Percentiles rank a stretch among this genome's conserved stretches.
phyloP scores from a whole-genome alignment of 169 alveolate species.

The Cryptosporidium sp. region DNA sequence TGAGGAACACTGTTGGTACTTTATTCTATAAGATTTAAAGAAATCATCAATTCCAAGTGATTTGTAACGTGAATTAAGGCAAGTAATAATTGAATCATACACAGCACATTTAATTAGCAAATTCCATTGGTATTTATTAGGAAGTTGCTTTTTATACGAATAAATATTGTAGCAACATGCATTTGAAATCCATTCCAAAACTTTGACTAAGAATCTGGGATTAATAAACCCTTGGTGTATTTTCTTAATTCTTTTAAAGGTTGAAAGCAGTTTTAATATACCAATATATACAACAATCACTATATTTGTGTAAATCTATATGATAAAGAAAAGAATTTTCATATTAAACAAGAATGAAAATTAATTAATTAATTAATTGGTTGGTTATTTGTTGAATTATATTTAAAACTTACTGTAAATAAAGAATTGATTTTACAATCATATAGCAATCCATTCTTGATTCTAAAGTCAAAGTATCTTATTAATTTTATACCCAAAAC shows the following conservation, averaged over 20 bases:
- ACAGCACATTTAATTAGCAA: conserved; percentile 47
- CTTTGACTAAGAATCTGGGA: conserved; percentile 33
- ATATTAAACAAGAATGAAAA: no score
- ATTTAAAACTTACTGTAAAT: conserved; percentile 44
- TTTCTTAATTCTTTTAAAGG: conserved; percentile 59
- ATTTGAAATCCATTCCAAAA: conserved; percentile 65
- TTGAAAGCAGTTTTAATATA: conserved; percentile 13
- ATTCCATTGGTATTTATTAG: conserved; percentile 21
- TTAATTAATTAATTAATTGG: neutral
- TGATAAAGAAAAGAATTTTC: neutral
- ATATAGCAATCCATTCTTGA: conserved; percentile 33
- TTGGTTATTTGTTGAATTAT: neutral
- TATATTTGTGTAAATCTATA: conserved; percentile 57
- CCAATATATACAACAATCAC: conserved; percentile 35
- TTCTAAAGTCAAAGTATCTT: conserved; percentile 51
- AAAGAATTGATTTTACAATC: conserved; percentile 32
- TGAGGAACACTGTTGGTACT: neutral
- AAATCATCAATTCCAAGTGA: conserved; percentile 11
- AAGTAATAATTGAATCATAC: conserved; percentile 37
- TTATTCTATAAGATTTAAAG: conserved; percentile 14
- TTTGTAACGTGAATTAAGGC: conserved; percentile 42
- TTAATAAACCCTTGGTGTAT: conserved; percentile 68
- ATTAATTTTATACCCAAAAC: conserved; percentile 40
- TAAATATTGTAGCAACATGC: conserved; percentile 32
- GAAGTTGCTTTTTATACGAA: conserved; percentile 14